Conservation (phyloP, 179 eudicot species). For the Beta macrorhiza region DNA sequence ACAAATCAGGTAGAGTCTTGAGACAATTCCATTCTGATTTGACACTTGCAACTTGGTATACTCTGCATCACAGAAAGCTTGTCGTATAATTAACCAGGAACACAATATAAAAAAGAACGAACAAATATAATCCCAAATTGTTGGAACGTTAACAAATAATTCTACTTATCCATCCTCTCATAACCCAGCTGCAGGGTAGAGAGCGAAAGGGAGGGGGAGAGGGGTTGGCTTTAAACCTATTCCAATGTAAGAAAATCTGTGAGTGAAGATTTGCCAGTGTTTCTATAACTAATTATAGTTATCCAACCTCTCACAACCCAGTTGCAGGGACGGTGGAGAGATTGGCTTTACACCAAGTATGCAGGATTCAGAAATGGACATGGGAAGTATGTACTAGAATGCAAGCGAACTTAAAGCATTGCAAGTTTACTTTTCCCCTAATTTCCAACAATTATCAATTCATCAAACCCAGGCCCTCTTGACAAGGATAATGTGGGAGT, state of each 20-base stretch:
- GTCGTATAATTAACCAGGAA: neutral
- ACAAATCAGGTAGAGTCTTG: conserved; percentile 86
- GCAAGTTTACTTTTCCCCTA: neutral
- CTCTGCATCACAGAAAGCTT: conserved; percentile 45
- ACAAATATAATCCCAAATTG: no score
- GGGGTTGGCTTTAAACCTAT: no score
- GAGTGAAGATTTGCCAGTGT: no score
- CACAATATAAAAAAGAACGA: neutral
- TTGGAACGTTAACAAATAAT: neutral
- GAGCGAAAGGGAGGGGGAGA: no score
- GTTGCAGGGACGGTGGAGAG: no score
- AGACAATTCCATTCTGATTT: conserved; percentile 90
- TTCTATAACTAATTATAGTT: no score
- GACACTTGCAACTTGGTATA: conserved; percentile 90
- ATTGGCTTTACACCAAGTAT: neutral
- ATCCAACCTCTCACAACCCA: no score
- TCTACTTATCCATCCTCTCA: neutral
- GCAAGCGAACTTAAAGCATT: neutral
- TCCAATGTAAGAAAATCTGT: neutral
- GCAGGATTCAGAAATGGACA: neutral
- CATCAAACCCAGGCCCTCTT: neutral
- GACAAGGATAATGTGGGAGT: neutral
- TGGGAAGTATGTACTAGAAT: no score
- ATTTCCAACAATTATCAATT: neutral
- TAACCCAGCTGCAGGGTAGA: neutral